Evolutionary conservation across 805 yeast species (phyloP).

Genomic region (Ogataea nitratoaversa): DNA sequence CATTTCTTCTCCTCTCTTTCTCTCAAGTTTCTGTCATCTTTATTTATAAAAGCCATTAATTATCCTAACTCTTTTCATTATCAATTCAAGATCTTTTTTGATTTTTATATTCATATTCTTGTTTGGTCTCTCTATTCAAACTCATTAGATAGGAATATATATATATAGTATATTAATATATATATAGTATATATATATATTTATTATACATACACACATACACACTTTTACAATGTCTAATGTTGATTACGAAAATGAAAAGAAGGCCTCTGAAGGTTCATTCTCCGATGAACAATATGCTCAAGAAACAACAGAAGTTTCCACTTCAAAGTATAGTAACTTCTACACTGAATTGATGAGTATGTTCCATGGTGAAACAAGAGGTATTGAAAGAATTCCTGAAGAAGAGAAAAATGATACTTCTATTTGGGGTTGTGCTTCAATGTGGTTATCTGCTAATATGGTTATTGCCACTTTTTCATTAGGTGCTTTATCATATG

Average conservation of each 20-base stretch:
- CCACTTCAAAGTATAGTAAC: slow-evolving; percentile 9
- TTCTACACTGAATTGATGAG: slow-evolving; percentile 23
- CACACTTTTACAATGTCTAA: neutral
- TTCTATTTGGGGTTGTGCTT: slow-evolving; percentile 64
- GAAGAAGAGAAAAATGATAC: slow-evolving; percentile 73
- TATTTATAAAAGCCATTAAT: too few relatives aligned
- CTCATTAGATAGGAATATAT: neutral
- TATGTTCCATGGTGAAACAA: slow-evolving; percentile 46
- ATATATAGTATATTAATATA: too few relatives aligned
- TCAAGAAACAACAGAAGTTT: slow-evolving; percentile 20
- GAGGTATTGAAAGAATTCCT: slow-evolving; percentile 78
- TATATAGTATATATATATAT: too few relatives aligned
- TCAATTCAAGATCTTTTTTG: too few relatives aligned
- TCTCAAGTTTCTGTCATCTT: too few relatives aligned
- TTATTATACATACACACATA: too few relatives aligned
- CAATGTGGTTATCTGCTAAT: slow-evolving; percentile 92
- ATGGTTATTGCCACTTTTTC: slow-evolving; percentile 81
- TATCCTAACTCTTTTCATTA: too few relatives aligned
- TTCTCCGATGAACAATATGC: slow-evolving; percentile 21
- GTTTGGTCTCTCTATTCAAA: neutral
- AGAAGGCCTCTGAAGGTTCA: slow-evolving; percentile 20
- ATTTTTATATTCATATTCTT: too few relatives aligned
- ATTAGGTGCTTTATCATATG: slow-evolving; percentile 64
- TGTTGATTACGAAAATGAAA: slow-evolving; percentile 21
- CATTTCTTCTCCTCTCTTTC: too few relatives aligned